Evolutionary conservation across 2,329 filamentous ascomycete species (phyloP), one percentile per base, ranked within the genome.

Genomic region (Xylaria polymorpha): DNA sequence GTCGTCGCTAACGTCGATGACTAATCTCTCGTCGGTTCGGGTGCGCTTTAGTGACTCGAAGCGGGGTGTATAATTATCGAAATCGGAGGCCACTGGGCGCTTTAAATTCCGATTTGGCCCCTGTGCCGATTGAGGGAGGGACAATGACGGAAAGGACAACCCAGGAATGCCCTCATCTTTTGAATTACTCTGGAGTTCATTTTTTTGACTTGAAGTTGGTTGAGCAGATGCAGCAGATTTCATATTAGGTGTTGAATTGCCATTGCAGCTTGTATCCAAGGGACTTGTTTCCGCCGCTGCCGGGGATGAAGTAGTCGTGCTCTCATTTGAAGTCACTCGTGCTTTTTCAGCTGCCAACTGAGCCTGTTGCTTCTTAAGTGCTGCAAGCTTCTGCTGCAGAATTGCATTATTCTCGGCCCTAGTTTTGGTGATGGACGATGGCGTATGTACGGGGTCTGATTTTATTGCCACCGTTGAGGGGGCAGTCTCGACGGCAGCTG

Each of bases 1-100:
- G 59, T 84, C 87, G 35, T 97, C 94, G 77, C 93, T 97, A 46
- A 97, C 91, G 72, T 97, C 89, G 73, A 97, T 97, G 46, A 97
- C 87, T 61, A 97, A 87, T 2, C 86, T 78, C 37, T 79, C 77
- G 29, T 79, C 74, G 5, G 76, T 79, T 86, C 59, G 89, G 85
- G 29, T 90, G 58, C 90, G 88, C 74, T 92, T 92, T 18, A 80
- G 74, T 14, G 81, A 76, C 1, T 80, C 75, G 2, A 77, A 74
- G 0, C 77, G 75, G 15, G 81, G 77, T 0, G 83, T 80, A 22
- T 84, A 82, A n/a, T 88, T 86, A 69, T 92, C 88, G 71, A 92
- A 90, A 75, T 94, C 91, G 4, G 91, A 87, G 14, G 92, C 91
- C 48, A 92, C 87, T 41, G 88, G 88, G 14, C 89, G 86, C 77